Evolutionary conservation across 2,329 filamentous ascomycete genomes (phyloP).

Genomic region (Neoscytalidium dimidiatum): DNA sequence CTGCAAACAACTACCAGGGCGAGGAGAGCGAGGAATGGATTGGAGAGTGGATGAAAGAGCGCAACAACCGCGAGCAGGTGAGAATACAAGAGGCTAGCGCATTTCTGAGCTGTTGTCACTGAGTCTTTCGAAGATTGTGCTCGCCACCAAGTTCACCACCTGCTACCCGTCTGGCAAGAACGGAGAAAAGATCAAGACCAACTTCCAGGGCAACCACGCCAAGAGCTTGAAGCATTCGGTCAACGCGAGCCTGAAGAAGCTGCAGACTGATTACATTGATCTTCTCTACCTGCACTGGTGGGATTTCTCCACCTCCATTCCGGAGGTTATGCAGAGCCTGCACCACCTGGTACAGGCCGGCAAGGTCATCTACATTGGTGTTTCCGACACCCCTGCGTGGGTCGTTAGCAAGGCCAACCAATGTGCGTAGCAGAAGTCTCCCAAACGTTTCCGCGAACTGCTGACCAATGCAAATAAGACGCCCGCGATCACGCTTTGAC

Average conservation of each 20-base stretch:
- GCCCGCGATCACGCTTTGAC: slow-evolving; percentile 43
- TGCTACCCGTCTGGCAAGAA: slow-evolving; percentile 29
- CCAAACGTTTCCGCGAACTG: neutral
- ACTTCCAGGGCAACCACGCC: slow-evolving; percentile 45
- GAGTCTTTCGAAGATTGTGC: slow-evolving; percentile 33
- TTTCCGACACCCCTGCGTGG: slow-evolving; percentile 48
- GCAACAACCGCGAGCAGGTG: slow-evolving; percentile 37
- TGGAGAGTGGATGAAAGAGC: slow-evolving; percentile 46
- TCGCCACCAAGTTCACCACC: slow-evolving; percentile 44
- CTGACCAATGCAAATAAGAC: slow-evolving; percentile 25
- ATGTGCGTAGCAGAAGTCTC: slow-evolving; percentile 14
- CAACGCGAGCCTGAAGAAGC: slow-evolving; percentile 49
- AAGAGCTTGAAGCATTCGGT: slow-evolving; percentile 42
- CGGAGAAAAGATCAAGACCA: slow-evolving; percentile 27
- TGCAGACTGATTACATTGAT: slow-evolving; percentile 71
- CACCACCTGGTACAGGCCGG: slow-evolving; percentile 43
- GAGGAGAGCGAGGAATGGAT: slow-evolving; percentile 47
- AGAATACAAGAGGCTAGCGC: neutral
- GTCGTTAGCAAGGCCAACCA: slow-evolving; percentile 32
- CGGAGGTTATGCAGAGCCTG: slow-evolving; percentile 47
- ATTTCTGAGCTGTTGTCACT: neutral
- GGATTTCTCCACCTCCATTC: slow-evolving; percentile 45
- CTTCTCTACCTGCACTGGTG: slow-evolving; percentile 43
- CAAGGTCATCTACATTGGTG: slow-evolving; percentile 48
- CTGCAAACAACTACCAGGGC: slow-evolving; percentile 26